Percentiles rank a stretch among this genome's conserved stretches.
These are phyloP conservation scores for Neonectria ditissima DNA, from an alignment of 2,329 filamentous ascomycete genomes.

Conservation along the genomic window DNA sequence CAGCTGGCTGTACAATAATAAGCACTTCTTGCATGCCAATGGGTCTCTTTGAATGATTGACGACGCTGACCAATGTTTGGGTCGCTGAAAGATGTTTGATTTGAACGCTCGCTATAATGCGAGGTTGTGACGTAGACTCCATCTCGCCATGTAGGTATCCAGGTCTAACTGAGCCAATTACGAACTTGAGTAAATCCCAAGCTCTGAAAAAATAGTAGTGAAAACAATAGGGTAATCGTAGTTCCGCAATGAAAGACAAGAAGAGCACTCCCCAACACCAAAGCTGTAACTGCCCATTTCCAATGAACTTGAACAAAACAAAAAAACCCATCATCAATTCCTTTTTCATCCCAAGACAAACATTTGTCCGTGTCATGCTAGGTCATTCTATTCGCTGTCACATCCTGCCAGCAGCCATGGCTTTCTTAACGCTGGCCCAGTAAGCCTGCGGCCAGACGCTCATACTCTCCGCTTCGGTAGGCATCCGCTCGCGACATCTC, in stretches of 20 bases:
- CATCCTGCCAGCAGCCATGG: slow-evolving; percentile 52
- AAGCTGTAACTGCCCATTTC: slow-evolving; percentile 45
- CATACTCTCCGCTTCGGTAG: slow-evolving; percentile 67
- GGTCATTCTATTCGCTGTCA: slow-evolving; percentile 31
- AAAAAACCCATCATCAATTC: slow-evolving; percentile 37
- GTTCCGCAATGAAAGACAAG: slow-evolving; percentile 42
- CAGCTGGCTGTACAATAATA: slow-evolving; percentile 47
- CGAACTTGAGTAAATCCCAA: slow-evolving; percentile 25
- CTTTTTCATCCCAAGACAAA: slow-evolving; percentile 36
- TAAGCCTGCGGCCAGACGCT: slow-evolving; percentile 71
- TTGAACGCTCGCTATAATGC: slow-evolving; percentile 32
- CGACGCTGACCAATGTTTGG: slow-evolving; percentile 8
- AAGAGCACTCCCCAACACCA: slow-evolving; percentile 48
- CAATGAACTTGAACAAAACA: slow-evolving; percentile 38
- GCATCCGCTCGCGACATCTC: slow-evolving; percentile 68
- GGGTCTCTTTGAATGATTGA: background rate
- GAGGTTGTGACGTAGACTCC: slow-evolving; percentile 33
- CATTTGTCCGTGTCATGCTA: slow-evolving; percentile 29
- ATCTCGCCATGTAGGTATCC: slow-evolving; percentile 28
- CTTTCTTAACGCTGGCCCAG: slow-evolving; percentile 69
- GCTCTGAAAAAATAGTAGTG: slow-evolving; percentile 35
- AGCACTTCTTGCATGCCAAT: slow-evolving; percentile 34
- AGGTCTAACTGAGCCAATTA: slow-evolving; percentile 33
- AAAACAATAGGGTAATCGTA: slow-evolving; percentile 34
- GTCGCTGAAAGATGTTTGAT: slow-evolving; percentile 40